Evolutionary conservation across 306 rosid genomes (phyloP), one percentile per base, ranked within the genome.

Genomic region (Cicer yamashitae): DNA sequence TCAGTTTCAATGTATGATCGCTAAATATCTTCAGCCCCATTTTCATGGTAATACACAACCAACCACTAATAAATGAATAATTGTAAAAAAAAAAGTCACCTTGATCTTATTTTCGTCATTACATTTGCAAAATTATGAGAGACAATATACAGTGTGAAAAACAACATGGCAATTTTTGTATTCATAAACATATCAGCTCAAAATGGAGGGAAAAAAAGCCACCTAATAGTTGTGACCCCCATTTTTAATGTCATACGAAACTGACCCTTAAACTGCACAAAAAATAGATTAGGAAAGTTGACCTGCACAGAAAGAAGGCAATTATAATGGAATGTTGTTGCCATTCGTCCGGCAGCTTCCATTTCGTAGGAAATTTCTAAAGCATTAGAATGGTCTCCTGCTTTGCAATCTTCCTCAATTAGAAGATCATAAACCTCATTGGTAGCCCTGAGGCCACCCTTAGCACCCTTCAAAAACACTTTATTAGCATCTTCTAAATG

Each of bases 331-430:
- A 88, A 91, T 10, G 98, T 94, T 7, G 98, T 90, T 47, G 98
- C 98, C 96, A 91, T 94, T 79, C 97, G 82, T 59, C 98, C 98
- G 14, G 97, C 96, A 3, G 96, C 93, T 84, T 94, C 98, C 98
- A 94, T 94, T 82, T 94, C 97, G 48, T 94, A 88, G 7, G 94
- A 74, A 77, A 90, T 86, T 7, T 93, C 98, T 44, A 93, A 81
- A 10, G 98, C 98, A 87, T 93, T 93, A 53, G 96, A 87, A 81
- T 93, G 98, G 73, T 93, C 98, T 70, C 96, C 98, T 0, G 9
- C 91, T 79, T 89, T 90, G 80, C 98, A 93, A 15, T 90, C 96
- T 79, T 93, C 92, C 66, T 73, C 87, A 10, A 93, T 93, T 64
- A 93, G 56, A 46, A 86, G 89, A 82, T 93, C 98, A 81, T 93